Percentiles rank a stretch among this genome's conserved stretches.
These are phyloP conservation scores for Fragosphaeria purpurea DNA, from an alignment of 2,329 filamentous ascomycete species.

Conservation along the genomic window DNA sequence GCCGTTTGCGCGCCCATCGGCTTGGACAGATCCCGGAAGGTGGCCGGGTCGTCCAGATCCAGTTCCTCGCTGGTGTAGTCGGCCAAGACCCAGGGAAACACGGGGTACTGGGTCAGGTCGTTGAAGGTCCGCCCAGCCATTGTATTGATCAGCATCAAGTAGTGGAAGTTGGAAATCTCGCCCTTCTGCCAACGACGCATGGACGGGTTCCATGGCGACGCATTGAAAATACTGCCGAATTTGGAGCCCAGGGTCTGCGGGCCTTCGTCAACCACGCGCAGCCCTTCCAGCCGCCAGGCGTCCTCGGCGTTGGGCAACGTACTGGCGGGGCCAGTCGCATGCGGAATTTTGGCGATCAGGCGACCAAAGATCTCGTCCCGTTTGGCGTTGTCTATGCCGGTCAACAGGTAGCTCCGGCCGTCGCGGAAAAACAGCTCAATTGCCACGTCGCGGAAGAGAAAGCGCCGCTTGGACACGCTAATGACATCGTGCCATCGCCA, in stretches of 20 bases:
- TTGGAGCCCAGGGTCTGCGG: slow-evolving; percentile 67
- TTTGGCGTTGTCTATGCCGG: slow-evolving; percentile 60
- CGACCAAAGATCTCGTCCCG: slow-evolving; percentile 75
- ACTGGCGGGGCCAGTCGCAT: slow-evolving; percentile 59
- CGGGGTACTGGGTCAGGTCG: slow-evolving; percentile 93
- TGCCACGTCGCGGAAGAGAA: slow-evolving; percentile 88
- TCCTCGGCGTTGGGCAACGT: slow-evolving; percentile 72
- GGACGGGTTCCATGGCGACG: slow-evolving; percentile 69
- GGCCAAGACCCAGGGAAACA: slow-evolving; percentile 94
- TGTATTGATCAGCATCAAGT: slow-evolving; percentile 96
- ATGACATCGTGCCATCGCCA: slow-evolving; percentile 95
- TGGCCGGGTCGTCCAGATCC: slow-evolving; percentile 72
- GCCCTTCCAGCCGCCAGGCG: slow-evolving; percentile 79
- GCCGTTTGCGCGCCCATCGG: slow-evolving; percentile 89
- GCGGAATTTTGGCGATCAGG: slow-evolving; percentile 68
- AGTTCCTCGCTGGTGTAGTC: slow-evolving; percentile 93
- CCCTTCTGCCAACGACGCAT: slow-evolving; percentile 87
- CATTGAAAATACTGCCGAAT: slow-evolving; percentile 85
- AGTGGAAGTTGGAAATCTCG: slow-evolving; percentile 97
- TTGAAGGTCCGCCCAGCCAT: slow-evolving; percentile 97
- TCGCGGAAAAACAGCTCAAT: slow-evolving; percentile 98
- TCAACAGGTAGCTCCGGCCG: slow-evolving; percentile 87
- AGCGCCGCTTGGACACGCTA: slow-evolving; percentile 90
- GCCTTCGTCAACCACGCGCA: slow-evolving; percentile 55
- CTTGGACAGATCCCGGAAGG: slow-evolving; percentile 84